Conservation (phyloP, 352 stramenopile genomes). For the Phytophthora hybrid region DNA sequence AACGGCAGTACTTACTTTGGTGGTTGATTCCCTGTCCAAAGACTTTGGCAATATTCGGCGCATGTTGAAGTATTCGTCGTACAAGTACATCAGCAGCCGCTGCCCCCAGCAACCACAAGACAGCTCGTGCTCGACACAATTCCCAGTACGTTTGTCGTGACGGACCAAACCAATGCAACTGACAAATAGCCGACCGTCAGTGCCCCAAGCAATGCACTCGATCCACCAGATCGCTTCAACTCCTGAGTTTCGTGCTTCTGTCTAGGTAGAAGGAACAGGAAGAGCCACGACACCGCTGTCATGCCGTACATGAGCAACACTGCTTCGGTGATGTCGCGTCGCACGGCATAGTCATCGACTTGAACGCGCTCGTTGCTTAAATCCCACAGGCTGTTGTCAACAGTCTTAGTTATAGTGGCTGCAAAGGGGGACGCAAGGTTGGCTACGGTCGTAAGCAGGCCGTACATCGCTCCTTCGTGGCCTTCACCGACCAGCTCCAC, state of each 20-base stretch:
- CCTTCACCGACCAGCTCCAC: neutral
- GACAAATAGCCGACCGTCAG: slow-evolving; percentile 42
- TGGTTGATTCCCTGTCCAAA: no score
- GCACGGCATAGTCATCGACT: slow-evolving; percentile 32
- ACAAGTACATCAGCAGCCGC: slow-evolving; percentile 18
- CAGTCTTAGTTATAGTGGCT: slow-evolving; percentile 26
- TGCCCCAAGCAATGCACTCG: slow-evolving; percentile 32
- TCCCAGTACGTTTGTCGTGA: slow-evolving; percentile 41
- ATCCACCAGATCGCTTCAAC: slow-evolving; percentile 33
- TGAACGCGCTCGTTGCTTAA: slow-evolving; percentile 44
- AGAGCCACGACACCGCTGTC: slow-evolving; percentile 37
- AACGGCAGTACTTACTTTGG: no score
- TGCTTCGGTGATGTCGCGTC: neutral
- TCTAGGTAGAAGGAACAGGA: slow-evolving; percentile 39
- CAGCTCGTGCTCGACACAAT: slow-evolving; percentile 25
- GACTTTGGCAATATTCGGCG: no score
- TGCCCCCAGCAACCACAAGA: slow-evolving; percentile 40
- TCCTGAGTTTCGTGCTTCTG: slow-evolving; percentile 43
- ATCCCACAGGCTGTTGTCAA: slow-evolving; percentile 29
- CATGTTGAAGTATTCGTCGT: no score
- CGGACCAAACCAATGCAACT: slow-evolving; percentile 43
- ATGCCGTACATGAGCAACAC: slow-evolving; percentile 45
- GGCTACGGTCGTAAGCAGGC: slow-evolving; percentile 34
- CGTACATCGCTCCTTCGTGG: neutral
- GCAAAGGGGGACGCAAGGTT: slow-evolving; percentile 37